phyloP scores from a whole-genome alignment of 106 monocot species.

The Dendrobium nobile region DNA sequence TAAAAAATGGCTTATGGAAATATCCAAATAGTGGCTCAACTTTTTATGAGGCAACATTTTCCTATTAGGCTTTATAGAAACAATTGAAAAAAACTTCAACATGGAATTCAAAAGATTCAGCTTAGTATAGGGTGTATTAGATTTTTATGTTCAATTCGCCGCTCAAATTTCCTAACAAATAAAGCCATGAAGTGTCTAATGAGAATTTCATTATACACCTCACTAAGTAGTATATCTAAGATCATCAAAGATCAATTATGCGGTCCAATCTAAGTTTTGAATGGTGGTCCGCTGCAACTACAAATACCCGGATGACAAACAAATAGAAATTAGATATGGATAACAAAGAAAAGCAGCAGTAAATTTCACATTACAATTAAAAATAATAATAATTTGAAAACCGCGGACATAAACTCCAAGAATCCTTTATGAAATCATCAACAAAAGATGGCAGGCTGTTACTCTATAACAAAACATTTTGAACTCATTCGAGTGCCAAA shows the following conservation, averaged over 20 bases:
- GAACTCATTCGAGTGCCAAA: neutral
- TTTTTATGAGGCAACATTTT: no score
- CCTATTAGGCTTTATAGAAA: no score
- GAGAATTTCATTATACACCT: neutral
- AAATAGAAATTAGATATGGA: no score
- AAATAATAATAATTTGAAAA: neutral
- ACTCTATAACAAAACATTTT: neutral
- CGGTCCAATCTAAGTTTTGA: no score
- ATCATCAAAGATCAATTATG: neutral
- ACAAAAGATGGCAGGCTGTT: neutral
- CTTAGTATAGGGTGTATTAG: neutral
- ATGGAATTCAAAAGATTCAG: no score
- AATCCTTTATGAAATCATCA: neutral
- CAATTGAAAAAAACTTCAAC: no score
- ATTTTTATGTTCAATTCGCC: neutral
- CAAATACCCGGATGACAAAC: no score
- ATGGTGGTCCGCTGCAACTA: no score
- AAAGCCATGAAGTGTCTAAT: neutral
- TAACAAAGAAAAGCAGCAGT: no score
- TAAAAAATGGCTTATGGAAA: no score
- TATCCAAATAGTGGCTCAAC: no score
- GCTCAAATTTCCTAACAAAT: neutral
- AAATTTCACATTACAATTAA: no score
- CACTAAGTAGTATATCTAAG: neutral
- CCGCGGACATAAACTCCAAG: neutral